Conservation (phyloP, 768 basidiomycete species). For the Russula sp. region DNA sequence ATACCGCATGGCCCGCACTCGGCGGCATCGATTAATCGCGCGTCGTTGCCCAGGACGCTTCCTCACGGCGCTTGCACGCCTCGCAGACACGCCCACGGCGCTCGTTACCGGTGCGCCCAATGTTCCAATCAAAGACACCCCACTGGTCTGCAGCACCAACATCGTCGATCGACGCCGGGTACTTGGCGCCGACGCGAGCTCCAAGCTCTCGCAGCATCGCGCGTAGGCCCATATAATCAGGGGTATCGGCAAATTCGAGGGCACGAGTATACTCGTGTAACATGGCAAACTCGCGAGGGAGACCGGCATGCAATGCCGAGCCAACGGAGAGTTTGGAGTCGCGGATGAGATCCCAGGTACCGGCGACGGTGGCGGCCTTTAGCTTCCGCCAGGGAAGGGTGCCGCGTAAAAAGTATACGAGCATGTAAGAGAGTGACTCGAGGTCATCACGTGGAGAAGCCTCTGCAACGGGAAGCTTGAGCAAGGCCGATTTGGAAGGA, state of each 20-base stretch:
- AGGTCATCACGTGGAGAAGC: slow-evolving; percentile 74
- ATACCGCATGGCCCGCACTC: slow-evolving; percentile 14
- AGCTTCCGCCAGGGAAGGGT: slow-evolving; percentile 75
- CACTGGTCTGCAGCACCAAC: slow-evolving; percentile 14
- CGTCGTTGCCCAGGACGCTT: slow-evolving; percentile 22
- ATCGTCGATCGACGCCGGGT: slow-evolving; percentile 17
- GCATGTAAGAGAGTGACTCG: slow-evolving; percentile 76
- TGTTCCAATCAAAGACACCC: slow-evolving; percentile 24
- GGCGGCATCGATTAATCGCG: slow-evolving; percentile 13
- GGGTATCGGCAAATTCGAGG: slow-evolving; percentile 82
- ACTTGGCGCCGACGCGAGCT: slow-evolving; percentile 24
- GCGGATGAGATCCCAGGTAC: slow-evolving; percentile 73
- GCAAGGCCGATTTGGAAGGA: not conserved
- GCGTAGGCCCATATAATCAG: slow-evolving; percentile 81
- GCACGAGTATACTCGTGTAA: slow-evolving; percentile 73
- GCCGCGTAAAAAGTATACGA: slow-evolving; percentile 74
- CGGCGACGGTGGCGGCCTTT: slow-evolving; percentile 54
- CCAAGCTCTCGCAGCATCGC: slow-evolving; percentile 55
- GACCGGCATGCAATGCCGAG: slow-evolving; percentile 56
- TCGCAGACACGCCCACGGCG: slow-evolving; percentile 22
- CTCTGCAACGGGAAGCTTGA: slow-evolving; percentile 37
- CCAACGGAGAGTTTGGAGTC: slow-evolving; percentile 65
- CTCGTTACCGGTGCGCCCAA: slow-evolving; percentile 13
- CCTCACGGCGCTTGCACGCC: slow-evolving; percentile 22
- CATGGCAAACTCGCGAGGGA: slow-evolving; percentile 77